A percentile compares a stretch with the other conserved stretches of the same genome.
Evolutionary conservation across 176 grass and related monocot genomes (phyloP).

Genomic region (Canna indica): DNA sequence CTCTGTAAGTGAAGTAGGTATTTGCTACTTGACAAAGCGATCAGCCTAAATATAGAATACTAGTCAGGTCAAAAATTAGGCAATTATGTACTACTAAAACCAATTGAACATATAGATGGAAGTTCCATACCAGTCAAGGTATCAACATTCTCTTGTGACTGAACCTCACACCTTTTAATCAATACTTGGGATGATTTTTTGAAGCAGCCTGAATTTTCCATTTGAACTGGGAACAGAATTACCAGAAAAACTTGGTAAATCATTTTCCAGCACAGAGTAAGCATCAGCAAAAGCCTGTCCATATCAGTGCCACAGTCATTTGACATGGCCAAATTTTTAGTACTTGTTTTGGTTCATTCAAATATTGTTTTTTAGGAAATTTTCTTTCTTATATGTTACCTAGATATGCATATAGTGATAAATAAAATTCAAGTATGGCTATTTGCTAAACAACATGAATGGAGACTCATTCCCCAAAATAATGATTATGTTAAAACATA

Average conservation of each 20-base stretch:
- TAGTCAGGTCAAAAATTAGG: not conserved
- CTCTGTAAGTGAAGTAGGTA: not conserved
- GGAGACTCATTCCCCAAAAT: too few relatives aligned
- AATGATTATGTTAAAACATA: too few relatives aligned
- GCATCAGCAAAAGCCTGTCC: slow-evolving; percentile 92
- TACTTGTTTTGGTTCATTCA: too few relatives aligned
- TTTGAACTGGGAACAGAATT: slow-evolving; percentile 32
- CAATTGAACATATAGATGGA: not conserved
- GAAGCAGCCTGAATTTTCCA: slow-evolving; percentile 60
- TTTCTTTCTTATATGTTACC: too few relatives aligned
- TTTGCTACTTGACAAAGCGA: not conserved
- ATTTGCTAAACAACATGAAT: too few relatives aligned
- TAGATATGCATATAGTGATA: too few relatives aligned
- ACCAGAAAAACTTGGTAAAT: slow-evolving; percentile 53
- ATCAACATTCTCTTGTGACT: not conserved
- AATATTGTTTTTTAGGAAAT: too few relatives aligned
- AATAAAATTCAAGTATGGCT: too few relatives aligned
- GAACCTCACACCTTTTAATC: slow-evolving; percentile 40
- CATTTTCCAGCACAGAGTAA: slow-evolving; percentile 75
- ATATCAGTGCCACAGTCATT: not conserved
- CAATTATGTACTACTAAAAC: not conserved
- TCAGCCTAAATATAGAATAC: not conserved
- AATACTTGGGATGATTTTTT: slow-evolving; percentile 88
- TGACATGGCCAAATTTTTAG: not conserved
- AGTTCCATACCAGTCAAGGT: not conserved